phyloP scores from a whole-genome alignment of 2,329 filamentous ascomycete genomes.

The Fusarium sp. region DNA sequence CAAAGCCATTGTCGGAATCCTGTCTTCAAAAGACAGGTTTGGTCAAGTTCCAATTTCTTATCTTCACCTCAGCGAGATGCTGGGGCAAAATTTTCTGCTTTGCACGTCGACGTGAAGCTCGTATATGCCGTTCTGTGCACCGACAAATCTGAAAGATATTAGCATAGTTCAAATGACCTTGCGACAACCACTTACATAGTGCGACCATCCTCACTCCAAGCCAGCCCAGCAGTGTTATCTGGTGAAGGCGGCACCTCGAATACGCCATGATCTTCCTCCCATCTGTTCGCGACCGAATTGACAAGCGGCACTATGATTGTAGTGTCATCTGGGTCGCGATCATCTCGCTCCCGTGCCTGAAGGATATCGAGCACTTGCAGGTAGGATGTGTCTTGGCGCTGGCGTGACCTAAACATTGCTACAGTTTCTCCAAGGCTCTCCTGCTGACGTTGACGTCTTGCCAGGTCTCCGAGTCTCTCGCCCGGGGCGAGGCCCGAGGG shows the following conservation, averaged over 20 bases:
- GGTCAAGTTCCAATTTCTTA: not conserved
- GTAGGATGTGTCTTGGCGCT: constrained; percentile 52
- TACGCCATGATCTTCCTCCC: constrained; percentile 57
- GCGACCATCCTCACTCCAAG: constrained; percentile 71
- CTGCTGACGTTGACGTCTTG: constrained; percentile 45
- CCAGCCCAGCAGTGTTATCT: constrained; percentile 70
- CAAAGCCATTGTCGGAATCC: constrained; percentile 13
- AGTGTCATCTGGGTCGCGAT: constrained; percentile 52
- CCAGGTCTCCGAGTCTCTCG: not conserved
- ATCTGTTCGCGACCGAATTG: constrained; percentile 52
- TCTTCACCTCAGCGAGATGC: constrained; percentile 63
- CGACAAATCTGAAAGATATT: constrained; percentile 63
- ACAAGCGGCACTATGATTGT: constrained; percentile 52
- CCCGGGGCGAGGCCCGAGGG: not conserved
- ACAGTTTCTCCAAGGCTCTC: constrained; percentile 52
- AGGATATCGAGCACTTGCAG: constrained; percentile 53
- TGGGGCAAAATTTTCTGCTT: constrained; percentile 68
- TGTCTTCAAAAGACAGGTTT: constrained; percentile 10
- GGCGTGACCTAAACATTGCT: constrained; percentile 51
- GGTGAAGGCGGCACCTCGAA: constrained; percentile 59
- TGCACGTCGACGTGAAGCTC: constrained; percentile 75
- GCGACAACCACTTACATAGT: constrained; percentile 61
- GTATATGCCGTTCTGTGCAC: constrained; percentile 78
- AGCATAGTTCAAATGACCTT: constrained; percentile 14
- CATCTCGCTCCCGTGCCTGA: constrained; percentile 50